phyloP scores from a whole-genome alignment of 352 stramenopile genomes.

The Phytophthora sp. region DNA sequence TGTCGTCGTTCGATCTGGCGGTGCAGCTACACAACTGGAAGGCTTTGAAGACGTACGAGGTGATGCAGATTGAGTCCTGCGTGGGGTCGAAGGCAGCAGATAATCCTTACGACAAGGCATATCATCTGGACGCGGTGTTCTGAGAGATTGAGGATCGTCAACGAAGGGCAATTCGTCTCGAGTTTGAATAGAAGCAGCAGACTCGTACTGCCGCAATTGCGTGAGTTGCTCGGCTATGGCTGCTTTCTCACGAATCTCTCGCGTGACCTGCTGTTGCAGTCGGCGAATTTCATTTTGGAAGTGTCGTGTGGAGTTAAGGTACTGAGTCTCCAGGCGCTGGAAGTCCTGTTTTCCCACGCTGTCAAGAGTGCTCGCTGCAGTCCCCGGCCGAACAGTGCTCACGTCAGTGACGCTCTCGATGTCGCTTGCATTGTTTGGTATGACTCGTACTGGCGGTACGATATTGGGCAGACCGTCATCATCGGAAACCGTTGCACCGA shows the following conservation, averaged over 20 bases:
- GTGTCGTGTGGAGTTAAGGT: constrained; percentile 54
- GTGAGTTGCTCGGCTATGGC: constrained; percentile 55
- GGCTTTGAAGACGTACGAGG: constrained; percentile 4
- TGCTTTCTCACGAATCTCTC: constrained; percentile 54
- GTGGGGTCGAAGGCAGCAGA: constrained; percentile 4
- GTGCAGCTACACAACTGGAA: constrained; percentile 3
- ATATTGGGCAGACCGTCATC: constrained; percentile 1
- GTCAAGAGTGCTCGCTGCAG: constrained; percentile 1
- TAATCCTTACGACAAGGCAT: not conserved
- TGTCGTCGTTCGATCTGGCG: constrained; percentile 11
- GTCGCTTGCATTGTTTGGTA: constrained; percentile 25
- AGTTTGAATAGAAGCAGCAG: constrained; percentile 2
- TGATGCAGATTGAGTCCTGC: constrained; percentile 24
- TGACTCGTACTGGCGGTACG: not conserved
- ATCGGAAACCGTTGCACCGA: not conserved
- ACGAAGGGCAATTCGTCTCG: constrained; percentile 4
- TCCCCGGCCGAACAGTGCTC: constrained; percentile 29
- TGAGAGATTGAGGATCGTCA: not conserved
- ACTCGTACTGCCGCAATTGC: constrained; percentile 27
- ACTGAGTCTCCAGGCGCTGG: constrained; percentile 14
- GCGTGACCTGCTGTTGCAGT: constrained; percentile 61
- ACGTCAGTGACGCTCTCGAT: constrained; percentile 38
- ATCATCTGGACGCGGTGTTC: constrained; percentile 1
- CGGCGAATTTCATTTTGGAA: constrained; percentile 75
- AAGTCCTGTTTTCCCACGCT: constrained; percentile 3